A percentile compares a stretch with the other conserved stretches of the same genome.
These are phyloP conservation scores for Paraconiothyrium brasiliense DNA, from an alignment of 2,329 filamentous ascomycete species.

Conservation along the genomic window DNA sequence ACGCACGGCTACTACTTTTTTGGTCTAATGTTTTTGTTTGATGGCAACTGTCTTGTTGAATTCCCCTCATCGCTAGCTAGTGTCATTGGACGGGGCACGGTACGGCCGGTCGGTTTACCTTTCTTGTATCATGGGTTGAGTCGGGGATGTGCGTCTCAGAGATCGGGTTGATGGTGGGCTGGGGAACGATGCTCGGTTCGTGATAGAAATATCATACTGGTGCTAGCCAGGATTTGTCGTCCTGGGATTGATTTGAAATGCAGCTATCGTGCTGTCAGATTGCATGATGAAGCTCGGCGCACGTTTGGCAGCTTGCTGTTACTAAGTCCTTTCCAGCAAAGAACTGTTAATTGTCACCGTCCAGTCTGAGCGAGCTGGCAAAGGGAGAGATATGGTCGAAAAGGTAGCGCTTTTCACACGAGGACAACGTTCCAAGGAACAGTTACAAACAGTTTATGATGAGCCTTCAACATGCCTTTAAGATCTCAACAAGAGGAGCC, in stretches of 20 bases:
- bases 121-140: constrained; percentile 10
- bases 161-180: background rate
- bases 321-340: too few species aligned
- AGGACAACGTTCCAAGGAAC: too few species aligned
- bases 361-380: too few species aligned
- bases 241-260: background rate
- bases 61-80: constrained; percentile 5
- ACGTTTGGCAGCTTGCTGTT: too few species aligned
- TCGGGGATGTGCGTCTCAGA: background rate
- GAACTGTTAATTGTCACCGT: too few species aligned
- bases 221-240: background rate
- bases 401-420: too few species aligned
- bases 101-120: background rate
- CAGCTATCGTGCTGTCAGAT: background rate
- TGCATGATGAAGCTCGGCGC: too few species aligned
- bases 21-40: background rate
- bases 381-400: too few species aligned
- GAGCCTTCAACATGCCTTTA: too few species aligned
- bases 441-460: too few species aligned
- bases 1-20: background rate
- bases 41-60: background rate
- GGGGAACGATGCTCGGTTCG: background rate
- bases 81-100: background rate
- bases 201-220: background rate
- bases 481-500: too few species aligned